Conservation (phyloP, 2,329 filamentous ascomycete genomes). For the Fusarium sp. region DNA sequence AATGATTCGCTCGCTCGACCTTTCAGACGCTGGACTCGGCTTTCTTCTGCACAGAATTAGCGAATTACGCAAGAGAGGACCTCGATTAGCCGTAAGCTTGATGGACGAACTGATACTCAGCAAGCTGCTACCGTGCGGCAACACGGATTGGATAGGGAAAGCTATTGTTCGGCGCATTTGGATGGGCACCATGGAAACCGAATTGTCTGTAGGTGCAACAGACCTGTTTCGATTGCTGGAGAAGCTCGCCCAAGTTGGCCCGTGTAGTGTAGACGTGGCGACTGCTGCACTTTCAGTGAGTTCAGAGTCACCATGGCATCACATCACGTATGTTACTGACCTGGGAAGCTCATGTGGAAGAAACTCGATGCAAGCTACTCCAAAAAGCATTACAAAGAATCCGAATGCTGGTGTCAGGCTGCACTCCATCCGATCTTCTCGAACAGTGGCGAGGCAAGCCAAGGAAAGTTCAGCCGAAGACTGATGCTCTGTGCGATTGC, state of each 20-base stretch:
- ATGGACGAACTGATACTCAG: constrained; percentile 75
- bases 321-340: constrained; percentile 20
- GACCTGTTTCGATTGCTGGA: constrained; percentile 48
- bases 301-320: constrained; percentile 20
- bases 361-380: constrained; percentile 73
- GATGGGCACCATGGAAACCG: constrained; percentile 68
- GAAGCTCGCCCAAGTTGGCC: constrained; percentile 59
- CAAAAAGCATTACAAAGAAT: constrained; percentile 65
- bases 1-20: constrained; percentile 72
- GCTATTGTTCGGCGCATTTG: constrained; percentile 77
- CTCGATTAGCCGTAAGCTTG: constrained; percentile 62
- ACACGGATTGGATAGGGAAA: constrained; percentile 76
- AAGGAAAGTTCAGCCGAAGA: constrained; percentile 79
- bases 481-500: constrained; percentile 78
- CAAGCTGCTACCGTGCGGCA: constrained; percentile 66
- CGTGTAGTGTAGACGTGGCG: constrained; percentile 69
- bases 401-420: constrained; percentile 80
- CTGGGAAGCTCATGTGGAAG: constrained; percentile 83
- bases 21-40: constrained; percentile 76
- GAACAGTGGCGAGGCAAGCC: constrained; percentile 75
- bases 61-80: constrained; percentile 71
- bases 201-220: constrained; percentile 47
- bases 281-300: constrained; percentile 77
- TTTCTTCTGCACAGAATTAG: constrained; percentile 77
- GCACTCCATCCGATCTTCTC: constrained; percentile 78